Evolutionary conservation across 805 yeast genomes (phyloP), one percentile per base, ranked within the genome.

Genomic region (Kodamaea laetipori): DNA sequence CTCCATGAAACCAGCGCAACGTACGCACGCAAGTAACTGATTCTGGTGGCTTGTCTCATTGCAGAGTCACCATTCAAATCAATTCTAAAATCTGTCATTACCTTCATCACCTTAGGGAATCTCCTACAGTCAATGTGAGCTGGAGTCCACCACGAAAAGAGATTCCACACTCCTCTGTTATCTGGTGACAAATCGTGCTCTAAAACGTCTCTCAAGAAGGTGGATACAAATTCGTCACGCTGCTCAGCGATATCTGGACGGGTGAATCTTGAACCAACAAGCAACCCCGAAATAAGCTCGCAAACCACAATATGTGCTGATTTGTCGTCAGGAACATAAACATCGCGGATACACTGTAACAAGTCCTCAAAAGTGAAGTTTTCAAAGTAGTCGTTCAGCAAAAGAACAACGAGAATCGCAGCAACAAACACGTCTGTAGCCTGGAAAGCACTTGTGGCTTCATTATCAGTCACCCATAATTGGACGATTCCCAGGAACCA

Each of bases 101-200:
- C 63, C 23, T 66, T 57, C 16, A 73, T 61, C 2, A 85, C 59
- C 9, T 73, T 71, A 10, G 83, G 81, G 43, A 78, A 74, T 45
- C 96, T 74, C 57, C 96, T 76, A 38, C 73, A 51, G 59, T 87
- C 95, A 28, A 81, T 69, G 51, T 78, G 82, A 0, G 80, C 61
- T 0, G 89, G 85, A 1, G 81, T 56, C 86, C 89, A 84, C 84
- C 88, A 83, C 3, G 84, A 70, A 39, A 87, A 77, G 0, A 88
- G 76, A 26, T 73, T 72, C 97, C 97, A 94, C 31, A 86, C 80
- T 13, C 74, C 77, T 28, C 74, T 63, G 3, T 82, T 84, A 24
- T 90, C 94, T 3, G 89, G 95, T 1, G 87, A 77, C 43, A 92
- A 61, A 36, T 83, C 87, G 25, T 73, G 64, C 5, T 70, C 66